Percentiles rank a stretch among this genome's conserved stretches.
Conservation (phyloP, 352 stramenopile species). For the Phytophthora cactorum region DNA sequence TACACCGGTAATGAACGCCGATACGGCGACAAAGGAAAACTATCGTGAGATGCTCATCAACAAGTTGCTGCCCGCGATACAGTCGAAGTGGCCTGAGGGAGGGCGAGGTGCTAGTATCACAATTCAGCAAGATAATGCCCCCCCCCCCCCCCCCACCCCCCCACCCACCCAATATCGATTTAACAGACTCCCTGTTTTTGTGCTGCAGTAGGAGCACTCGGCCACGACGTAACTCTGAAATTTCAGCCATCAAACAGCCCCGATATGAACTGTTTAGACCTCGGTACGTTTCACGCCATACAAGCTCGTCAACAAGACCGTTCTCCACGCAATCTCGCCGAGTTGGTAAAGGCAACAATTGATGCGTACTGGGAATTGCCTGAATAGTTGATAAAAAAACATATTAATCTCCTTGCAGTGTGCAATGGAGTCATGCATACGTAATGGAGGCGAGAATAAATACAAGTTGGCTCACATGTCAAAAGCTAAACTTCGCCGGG, state of each 20-base stretch:
- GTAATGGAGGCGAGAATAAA: not conserved
- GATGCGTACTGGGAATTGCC: not conserved
- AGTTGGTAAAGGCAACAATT: not conserved
- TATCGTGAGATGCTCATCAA: conserved; percentile 8
- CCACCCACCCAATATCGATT: not conserved
- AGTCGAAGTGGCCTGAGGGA: not conserved
- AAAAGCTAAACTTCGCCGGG: conserved; percentile 12
- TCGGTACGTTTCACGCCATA: not conserved
- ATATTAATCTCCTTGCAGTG: conserved; percentile 9
- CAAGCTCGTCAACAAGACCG: not conserved
- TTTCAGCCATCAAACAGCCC: conserved; percentile 1
- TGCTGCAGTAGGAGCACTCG: not conserved
- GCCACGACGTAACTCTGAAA: not conserved
- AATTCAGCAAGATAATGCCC: not conserved
- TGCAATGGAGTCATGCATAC: conserved; percentile 7
- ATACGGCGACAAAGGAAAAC: conserved; percentile 1
- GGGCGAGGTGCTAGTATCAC: not conserved
- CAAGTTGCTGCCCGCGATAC: conserved; percentile 3
- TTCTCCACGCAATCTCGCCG: not conserved
- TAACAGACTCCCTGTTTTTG: not conserved
- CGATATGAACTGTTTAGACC: conserved; percentile 2
- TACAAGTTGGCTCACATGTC: conserved; percentile 7
- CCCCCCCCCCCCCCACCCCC: too few relatives aligned
- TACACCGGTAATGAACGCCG: not conserved
- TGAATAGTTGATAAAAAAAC: not conserved